Evolutionary conservation across 768 basidiomycete genomes (phyloP), one percentile per base, ranked within the genome.

Genomic region (Phaffia tasmanica): DNA sequence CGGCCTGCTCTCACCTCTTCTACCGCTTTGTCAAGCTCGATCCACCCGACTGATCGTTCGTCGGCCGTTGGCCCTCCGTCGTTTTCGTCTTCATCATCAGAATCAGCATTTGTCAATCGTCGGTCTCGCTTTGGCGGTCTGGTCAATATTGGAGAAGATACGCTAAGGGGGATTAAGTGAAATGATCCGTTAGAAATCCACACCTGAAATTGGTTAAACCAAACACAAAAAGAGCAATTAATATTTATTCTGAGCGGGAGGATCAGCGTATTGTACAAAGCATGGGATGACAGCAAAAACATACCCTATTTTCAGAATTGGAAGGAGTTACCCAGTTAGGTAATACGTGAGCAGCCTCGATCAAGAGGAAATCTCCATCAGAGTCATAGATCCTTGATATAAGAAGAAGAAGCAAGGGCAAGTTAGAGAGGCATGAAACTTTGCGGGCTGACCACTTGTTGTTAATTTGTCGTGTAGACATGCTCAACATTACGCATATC

Each of bases 361-460:
- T 98, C 64, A 99, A 81, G 55, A 98, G 78, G 74, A 98, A 97
- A 72, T 98, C 89, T 30, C 95, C 95, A 76, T 97, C 94, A 5
- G 87, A 86, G 78, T 99, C 95, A 67, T 82, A 85, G 16, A 86
- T 82, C 70, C 86, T 87, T 70, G 47, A 47, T 29, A 62, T 62
- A 42, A 63, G 18, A n/a, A n/a, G n/a, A 50, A 25, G 19, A n/a
- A 48, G 35, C 23, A 30, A 55, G 42, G 53, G 8, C 27, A 23
- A 53, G 42, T 16, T 25, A 30, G 14, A 55, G 63, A 35, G 19
- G 47, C 27, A 14, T 42, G n/a, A 65, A 14, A 11, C 25, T 19
- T 16, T 29, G 48, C 16, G 6, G 23, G 51, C 11, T 5, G 14
- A 51, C 15, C 11, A 6, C 3, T 15, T 8, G 51, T 50, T 25